Evolutionary conservation across 495 filamentous ascomycete species (phyloP), one percentile per base, ranked within the genome.

Genomic region (Penicillium cosmopolitanum): DNA sequence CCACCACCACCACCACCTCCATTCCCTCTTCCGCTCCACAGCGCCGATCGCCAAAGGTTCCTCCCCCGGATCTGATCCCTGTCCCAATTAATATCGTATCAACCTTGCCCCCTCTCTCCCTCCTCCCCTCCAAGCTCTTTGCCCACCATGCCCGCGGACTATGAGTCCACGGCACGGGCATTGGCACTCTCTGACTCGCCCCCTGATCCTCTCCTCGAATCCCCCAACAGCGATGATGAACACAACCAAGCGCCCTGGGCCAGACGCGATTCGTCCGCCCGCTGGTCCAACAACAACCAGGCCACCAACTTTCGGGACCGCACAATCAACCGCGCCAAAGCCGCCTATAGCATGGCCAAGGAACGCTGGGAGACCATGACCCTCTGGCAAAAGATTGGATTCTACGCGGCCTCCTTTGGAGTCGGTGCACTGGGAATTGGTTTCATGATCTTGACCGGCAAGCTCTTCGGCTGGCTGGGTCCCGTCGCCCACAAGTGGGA

Each of bases 401-500:
- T 84, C 23, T 69, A 83, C 25, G 46, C 82, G 10, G 84, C 76
- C 36, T 70, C 74, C 6, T n/a, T 89, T 9, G 62, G 77, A 0
- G 52, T 73, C 18, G 74, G 83, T 48, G 78, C 83, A 16, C 64
- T 89, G 18, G 77, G 79, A 10, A 78, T 94, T 28, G 70, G 89
- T 0, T 89, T 91, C 68, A 73, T 96, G 19, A 68, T 92, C 52
- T 93, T 89, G 73, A 89, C 85, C 33, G 87, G 94, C 65, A 75
- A 79, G 64, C 86, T 97, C 56, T 95, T 97, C 73, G 76, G 82
- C 3, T 83, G 79, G 76, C 75, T 96, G 48, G 83, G 76, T 9
- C 90, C 92, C 12, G 71, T 85, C 25, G 92, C 92, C 3, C 75
- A 84, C 62, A 78, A 82, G 61, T 96, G 92, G 92, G 84, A 89